These are phyloP conservation scores for Saccharomycopsis sp. DNA, from an alignment of 805 yeast genomes.

Conservation along the genomic window DNA sequence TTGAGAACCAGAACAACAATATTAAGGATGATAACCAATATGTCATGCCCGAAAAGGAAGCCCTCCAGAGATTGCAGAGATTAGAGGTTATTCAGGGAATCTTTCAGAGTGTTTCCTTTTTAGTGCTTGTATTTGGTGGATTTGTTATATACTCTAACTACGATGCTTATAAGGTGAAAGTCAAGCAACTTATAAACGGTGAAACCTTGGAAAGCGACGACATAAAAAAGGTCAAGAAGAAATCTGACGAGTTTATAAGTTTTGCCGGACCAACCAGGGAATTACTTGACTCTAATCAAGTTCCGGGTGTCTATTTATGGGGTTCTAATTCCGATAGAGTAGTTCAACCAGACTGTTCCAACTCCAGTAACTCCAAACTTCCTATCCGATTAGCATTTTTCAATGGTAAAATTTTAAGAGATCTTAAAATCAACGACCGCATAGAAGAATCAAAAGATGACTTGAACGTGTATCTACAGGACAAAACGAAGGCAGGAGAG, in stretches of 20 bases:
- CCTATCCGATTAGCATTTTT: conserved; percentile 62
- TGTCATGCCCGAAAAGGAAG: conserved; percentile 3
- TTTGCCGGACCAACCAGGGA: conserved; percentile 29
- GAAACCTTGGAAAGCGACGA: conserved; percentile 11
- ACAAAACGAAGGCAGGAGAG: not conserved
- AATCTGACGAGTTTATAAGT: conserved; percentile 22
- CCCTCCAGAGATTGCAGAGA: conserved; percentile 8
- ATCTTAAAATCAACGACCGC: conserved; percentile 39
- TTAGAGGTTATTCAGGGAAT: conserved; percentile 19
- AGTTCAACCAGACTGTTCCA: conserved; percentile 26
- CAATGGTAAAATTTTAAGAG: conserved; percentile 51
- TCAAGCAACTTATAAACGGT: conserved; percentile 29
- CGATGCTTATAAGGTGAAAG: conserved; percentile 32
- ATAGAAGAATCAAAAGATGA: conserved; percentile 16
- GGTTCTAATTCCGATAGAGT: conserved; percentile 45
- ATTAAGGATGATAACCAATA: not conserved
- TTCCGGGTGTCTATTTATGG: conserved; percentile 59
- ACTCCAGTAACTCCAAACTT: conserved; percentile 32
- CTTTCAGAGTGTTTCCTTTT: conserved; percentile 15
- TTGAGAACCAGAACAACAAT: not conserved
- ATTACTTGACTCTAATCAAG: conserved; percentile 28
- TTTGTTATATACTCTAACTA: conserved; percentile 31
- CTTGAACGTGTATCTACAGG: conserved; percentile 16
- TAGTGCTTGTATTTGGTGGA: conserved; percentile 16
- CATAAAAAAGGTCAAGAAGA: conserved; percentile 21